phyloP scores from a whole-genome alignment of 768 basidiomycete species.

The Amanita pallidorosea region DNA sequence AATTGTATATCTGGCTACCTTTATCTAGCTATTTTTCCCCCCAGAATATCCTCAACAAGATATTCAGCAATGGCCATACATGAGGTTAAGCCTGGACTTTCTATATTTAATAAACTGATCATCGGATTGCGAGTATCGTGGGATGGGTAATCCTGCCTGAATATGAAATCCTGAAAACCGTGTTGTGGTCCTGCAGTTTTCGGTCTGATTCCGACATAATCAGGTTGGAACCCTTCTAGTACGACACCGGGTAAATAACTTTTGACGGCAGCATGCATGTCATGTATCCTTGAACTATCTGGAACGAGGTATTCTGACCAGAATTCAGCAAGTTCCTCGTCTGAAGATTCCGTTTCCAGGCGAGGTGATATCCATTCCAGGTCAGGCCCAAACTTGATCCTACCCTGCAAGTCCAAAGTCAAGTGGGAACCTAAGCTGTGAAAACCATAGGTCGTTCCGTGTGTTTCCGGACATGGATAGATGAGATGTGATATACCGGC shows the following conservation, averaged over 20 bases:
- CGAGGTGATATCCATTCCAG: constrained; percentile 71
- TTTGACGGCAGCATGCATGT: constrained; percentile 66
- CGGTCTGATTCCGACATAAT: constrained; percentile 81
- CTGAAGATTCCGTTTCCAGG: constrained; percentile 8
- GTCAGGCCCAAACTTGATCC: constrained; percentile 88
- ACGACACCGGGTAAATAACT: constrained; percentile 60
- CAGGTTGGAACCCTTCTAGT: constrained; percentile 55
- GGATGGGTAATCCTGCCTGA: constrained; percentile 52
- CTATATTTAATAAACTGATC: constrained; percentile 83
- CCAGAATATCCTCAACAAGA: constrained; percentile 55
- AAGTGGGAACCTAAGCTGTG: constrained; percentile 89
- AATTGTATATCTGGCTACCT: constrained; percentile 1
- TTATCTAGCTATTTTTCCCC: constrained; percentile 3
- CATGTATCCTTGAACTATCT: constrained; percentile 43
- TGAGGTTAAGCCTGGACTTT: constrained; percentile 86
- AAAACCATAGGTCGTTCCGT: constrained; percentile 49
- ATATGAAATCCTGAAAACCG: constrained; percentile 79
- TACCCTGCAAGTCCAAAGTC: constrained; percentile 76
- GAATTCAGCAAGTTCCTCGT: constrained; percentile 51
- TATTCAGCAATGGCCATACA: constrained; percentile 79
- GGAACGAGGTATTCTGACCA: constrained; percentile 63
- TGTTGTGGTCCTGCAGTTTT: constrained; percentile 68
- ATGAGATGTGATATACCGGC: constrained; percentile 62
- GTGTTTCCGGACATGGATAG: constrained; percentile 80
- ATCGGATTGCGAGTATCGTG: constrained; percentile 32